Percentiles rank a stretch among this genome's conserved stretches.
Evolutionary conservation across 768 basidiomycete species (phyloP).

Genomic region (Amanita inopinata): DNA sequence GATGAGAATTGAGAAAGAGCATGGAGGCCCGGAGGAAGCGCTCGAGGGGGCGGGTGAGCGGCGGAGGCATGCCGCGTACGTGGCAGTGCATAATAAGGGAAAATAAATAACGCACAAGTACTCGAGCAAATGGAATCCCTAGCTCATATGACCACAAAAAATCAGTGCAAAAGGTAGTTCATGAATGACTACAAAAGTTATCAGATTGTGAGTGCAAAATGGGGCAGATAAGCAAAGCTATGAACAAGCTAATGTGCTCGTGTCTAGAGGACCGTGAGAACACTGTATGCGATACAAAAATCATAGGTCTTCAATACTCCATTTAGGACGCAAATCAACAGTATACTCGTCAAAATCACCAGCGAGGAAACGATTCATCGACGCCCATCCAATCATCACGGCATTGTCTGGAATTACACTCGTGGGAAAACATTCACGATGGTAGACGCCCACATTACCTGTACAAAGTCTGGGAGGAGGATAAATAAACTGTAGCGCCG

Average conservation of each 20-base stretch:
- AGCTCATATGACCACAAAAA: too few species aligned
- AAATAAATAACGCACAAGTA: too few species aligned
- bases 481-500: conserved; percentile 39
- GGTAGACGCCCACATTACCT: conserved; percentile 31
- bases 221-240: too few species aligned
- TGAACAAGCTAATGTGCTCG: too few species aligned
- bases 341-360: conserved; percentile 53
- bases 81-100: conserved; percentile 3
- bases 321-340: conserved; percentile 56
- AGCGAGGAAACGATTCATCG: conserved; percentile 68
- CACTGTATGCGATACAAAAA: too few species aligned
- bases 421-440: too few species aligned
- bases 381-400: conserved; percentile 93
- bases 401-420: conserved; percentile 67
- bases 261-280: background rate
- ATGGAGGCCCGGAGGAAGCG: conserved; percentile 31
- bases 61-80: background rate
- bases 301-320: conserved; percentile 71
- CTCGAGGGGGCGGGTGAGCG: too few species aligned
- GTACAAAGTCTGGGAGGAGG: conserved; percentile 80
- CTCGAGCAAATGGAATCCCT: too few species aligned
- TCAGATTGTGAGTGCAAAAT: too few species aligned
- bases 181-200: too few species aligned
- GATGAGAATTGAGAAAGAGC: conserved; percentile 49
- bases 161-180: too few species aligned